Percentiles rank a stretch among this genome's conserved stretches.
These are phyloP conservation scores for Phytopythium litorale DNA, from an alignment of 352 stramenopile genomes.

Conservation along the genomic window DNA sequence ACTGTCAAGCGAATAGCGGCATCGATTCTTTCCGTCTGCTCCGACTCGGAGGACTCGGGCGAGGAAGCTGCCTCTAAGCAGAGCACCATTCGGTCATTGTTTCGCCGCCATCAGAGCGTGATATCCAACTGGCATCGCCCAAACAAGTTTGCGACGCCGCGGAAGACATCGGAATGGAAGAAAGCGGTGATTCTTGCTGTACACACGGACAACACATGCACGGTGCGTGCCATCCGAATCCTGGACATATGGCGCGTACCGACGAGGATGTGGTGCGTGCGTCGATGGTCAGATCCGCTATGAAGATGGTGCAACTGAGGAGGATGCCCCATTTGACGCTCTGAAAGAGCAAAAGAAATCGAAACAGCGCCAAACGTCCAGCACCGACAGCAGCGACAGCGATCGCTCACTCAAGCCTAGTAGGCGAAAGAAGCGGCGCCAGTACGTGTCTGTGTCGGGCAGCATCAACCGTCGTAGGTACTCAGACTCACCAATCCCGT, in stretches of 20 bases:
- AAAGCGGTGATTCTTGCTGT: conserved; percentile 27
- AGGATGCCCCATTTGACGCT: conserved; percentile 39
- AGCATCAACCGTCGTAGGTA: neutral
- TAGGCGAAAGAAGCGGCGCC: conserved; percentile 7
- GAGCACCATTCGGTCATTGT: conserved; percentile 8
- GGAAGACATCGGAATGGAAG: conserved; percentile 21
- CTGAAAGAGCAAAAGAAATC: conserved; percentile 18
- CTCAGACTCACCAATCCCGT: neutral
- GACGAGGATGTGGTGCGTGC: neutral
- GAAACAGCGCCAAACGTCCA: conserved; percentile 7
- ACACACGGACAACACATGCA: conserved; percentile 37
- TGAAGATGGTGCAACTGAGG: conserved; percentile 40
- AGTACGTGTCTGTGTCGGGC: neutral
- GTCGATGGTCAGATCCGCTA: conserved; percentile 39
- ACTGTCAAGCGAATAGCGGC: conserved; percentile 25
- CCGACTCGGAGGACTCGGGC: conserved; percentile 30
- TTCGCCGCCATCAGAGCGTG: conserved; percentile 28
- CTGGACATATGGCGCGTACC: neutral
- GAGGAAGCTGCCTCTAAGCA: conserved; percentile 9
- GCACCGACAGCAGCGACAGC: conserved; percentile 4
- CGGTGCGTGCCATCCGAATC: conserved; percentile 15
- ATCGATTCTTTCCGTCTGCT: conserved; percentile 19
- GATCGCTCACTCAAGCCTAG: neutral
- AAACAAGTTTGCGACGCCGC: conserved; percentile 36
- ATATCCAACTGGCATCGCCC: conserved; percentile 30